These are phyloP conservation scores for Nymphaea thermarum DNA, from an alignment of 164 flowering plant species.

Conservation along the genomic window DNA sequence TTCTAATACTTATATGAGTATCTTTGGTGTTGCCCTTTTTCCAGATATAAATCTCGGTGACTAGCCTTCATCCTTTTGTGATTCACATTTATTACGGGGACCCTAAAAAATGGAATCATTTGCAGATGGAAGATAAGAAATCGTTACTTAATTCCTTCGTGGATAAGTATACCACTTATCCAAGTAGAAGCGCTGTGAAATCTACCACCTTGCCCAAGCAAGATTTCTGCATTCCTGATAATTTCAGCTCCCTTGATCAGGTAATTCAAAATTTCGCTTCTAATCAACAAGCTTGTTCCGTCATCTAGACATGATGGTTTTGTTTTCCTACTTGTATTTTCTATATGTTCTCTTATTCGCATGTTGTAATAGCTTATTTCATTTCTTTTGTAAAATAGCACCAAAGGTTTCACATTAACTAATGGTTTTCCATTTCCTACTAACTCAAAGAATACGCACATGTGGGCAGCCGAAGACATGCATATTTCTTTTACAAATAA, in stretches of 20 bases:
- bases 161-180: background rate
- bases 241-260: conserved; percentile 12
- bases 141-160: background rate
- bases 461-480: too few species aligned
- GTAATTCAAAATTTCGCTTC: background rate
- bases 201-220: background rate
- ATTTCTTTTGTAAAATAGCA: background rate
- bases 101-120: background rate
- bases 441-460: too few species aligned
- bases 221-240: conserved; percentile 4
- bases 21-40: too few species aligned
- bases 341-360: too few species aligned
- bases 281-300: background rate
- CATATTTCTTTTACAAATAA: too few species aligned
- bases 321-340: too few species aligned
- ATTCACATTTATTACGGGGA: background rate
- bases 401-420: background rate
- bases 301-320: too few species aligned
- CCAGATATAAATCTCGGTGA: too few species aligned
- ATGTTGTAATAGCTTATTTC: background rate
- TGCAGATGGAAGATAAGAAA: conserved; percentile 6
- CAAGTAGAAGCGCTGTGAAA: background rate
- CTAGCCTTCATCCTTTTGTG: background rate
- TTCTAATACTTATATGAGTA: too few species aligned
- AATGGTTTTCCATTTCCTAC: too few species aligned